Evolutionary conservation across 192 early-diverging fungal genomes (phyloP), one percentile per base, ranked within the genome.

Genomic region (Backusella australiensis): DNA sequence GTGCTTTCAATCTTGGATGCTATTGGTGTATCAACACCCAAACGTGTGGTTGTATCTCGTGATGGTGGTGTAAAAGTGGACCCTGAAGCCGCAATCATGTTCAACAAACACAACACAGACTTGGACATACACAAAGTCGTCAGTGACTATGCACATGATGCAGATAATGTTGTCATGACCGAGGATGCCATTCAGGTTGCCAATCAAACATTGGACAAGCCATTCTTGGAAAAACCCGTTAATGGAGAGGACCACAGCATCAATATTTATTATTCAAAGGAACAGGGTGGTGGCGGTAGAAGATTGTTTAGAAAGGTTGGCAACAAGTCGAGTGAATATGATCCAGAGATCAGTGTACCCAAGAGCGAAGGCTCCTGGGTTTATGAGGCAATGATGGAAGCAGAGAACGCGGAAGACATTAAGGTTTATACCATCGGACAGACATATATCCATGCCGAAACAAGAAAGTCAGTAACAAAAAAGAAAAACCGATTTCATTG

Each of bases 141-240:
- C 23, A 69, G 44, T 9, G 75, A 78, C 34, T 71, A 72, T 34
- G 23, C 49, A 6, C 44, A 44, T n/a, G 72, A 76, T 44, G 34
- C 74, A 29, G 36, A 75, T 0, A 6, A 52, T 77, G 38, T 71
- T 23, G 76, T 82, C 14, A 78, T 82, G 63, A 78, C 79, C 34
- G 74, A 83, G 15, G 93, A 97, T 75, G 94, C 90, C 4, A 85
- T 97, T 71, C 69, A 84, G 21, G 84, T 96, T 9, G 93, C 92
- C 14, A 83, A 87, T 34, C 67, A 88, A 71, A 85, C 81, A 32
- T 85, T 99, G 15, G 83, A 80, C 75, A 99, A 99, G 79, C 96
- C 97, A n/a, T 99, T 97, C 88, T 95, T 99, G 14, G 97, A 99
- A 79, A 99, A 99, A 78, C 97, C 97, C 6, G 92, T 95, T 26